Conservation (phyloP, 2,329 filamentous ascomycete genomes). For the Xylariaceae sp. region DNA sequence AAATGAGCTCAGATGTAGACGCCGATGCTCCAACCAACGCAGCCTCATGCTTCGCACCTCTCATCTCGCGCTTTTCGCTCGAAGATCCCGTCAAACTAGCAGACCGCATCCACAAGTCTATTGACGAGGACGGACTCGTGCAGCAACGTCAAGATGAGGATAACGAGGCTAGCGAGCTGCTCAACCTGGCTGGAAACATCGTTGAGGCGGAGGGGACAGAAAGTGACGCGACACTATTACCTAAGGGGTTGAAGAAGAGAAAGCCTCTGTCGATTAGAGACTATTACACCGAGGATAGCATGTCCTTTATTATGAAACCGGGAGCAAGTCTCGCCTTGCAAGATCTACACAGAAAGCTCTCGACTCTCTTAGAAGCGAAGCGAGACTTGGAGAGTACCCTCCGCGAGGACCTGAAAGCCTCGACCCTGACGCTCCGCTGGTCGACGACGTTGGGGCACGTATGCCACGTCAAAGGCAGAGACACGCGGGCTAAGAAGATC, state of each 20-base stretch:
- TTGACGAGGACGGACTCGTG: constrained; percentile 87
- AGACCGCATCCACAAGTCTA: constrained; percentile 64
- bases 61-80: constrained; percentile 54
- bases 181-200: constrained; percentile 67
- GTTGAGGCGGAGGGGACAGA: constrained; percentile 58
- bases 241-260: constrained; percentile 46
- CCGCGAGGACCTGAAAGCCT: constrained; percentile 53
- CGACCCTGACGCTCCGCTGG: constrained; percentile 75
- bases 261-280: constrained; percentile 46
- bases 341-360: constrained; percentile 63
- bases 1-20: constrained; percentile 3
- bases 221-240: constrained; percentile 49
- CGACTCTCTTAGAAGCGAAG: constrained; percentile 56
- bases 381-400: constrained; percentile 53
- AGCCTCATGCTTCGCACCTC: constrained; percentile 22
- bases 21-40: not conserved
- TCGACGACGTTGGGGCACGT: constrained; percentile 83
- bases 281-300: constrained; percentile 52
- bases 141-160: constrained; percentile 74
- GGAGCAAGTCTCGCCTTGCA: constrained; percentile 61
- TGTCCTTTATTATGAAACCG: constrained; percentile 61
- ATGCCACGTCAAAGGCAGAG: constrained; percentile 82
- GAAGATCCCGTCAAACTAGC: constrained; percentile 64
- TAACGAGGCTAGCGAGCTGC: constrained; percentile 62
- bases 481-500: constrained; percentile 39